phyloP scores from a whole-genome alignment of 1,139 yeast genomes.

The Zhuliangozyma parablackwelliae region DNA sequence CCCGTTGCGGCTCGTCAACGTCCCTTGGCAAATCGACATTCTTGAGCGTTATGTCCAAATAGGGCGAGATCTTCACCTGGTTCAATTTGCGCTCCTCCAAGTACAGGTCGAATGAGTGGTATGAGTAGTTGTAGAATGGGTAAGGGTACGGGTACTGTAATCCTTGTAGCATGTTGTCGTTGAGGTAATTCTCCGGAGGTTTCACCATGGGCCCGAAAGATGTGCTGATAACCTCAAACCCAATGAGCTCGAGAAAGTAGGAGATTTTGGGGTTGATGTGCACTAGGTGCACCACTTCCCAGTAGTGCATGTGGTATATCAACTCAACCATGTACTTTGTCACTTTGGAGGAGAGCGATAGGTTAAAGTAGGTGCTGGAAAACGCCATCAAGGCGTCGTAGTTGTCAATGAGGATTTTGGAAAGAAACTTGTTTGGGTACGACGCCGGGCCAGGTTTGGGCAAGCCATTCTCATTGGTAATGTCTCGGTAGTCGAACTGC shows the following conservation, averaged over 20 bases:
- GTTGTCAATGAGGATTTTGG: conserved; percentile 38
- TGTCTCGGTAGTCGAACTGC: too few relatives aligned
- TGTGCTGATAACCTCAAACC: conserved; percentile 34
- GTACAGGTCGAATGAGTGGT: conserved; percentile 34
- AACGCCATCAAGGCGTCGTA: conserved; percentile 27
- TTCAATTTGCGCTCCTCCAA: conserved; percentile 24
- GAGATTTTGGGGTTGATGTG: conserved; percentile 30
- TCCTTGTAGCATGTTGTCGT: conserved; percentile 36
- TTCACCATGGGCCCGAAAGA: conserved; percentile 37
- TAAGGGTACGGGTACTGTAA: conserved; percentile 45
- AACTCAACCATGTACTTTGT: conserved; percentile 38
- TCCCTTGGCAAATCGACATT: conserved; percentile 8
- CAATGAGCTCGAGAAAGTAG: conserved; percentile 29
- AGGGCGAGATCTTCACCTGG: conserved; percentile 28
- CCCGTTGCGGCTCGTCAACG: conserved; percentile 6
- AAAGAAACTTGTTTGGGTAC: conserved; percentile 33
- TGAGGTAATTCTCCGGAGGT: conserved; percentile 39
- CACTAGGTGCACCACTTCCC: conserved; percentile 44
- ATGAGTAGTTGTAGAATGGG: conserved; percentile 45
- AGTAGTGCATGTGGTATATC: conserved; percentile 37
- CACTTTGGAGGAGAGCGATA: conserved; percentile 35
- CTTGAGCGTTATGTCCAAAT: conserved; percentile 34
- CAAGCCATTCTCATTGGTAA: conserved; percentile 2
- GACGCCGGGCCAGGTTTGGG: conserved; percentile 2
- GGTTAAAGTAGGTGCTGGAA: conserved; percentile 32